These are phyloP conservation scores for Penicillium palitans DNA, from an alignment of 2,329 filamentous ascomycete species.

Conservation along the genomic window DNA sequence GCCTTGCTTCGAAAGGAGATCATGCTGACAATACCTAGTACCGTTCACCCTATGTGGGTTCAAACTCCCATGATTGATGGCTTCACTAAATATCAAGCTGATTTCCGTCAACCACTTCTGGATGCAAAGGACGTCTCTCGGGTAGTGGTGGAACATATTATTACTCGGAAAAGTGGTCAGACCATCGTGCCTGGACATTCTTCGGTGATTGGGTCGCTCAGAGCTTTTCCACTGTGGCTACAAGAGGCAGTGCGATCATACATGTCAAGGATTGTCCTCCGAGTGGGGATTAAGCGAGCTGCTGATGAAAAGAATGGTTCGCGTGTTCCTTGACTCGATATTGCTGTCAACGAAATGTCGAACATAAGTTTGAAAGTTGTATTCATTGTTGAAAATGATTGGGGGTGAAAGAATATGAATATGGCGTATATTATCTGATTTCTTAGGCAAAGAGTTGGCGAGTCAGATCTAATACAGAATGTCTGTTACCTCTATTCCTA, in stretches of 20 bases:
- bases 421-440: neutral
- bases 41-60: slow-evolving; percentile 24
- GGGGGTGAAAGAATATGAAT: neutral
- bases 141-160: slow-evolving; percentile 48
- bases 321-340: neutral
- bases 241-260: slow-evolving; percentile 8
- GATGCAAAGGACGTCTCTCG: slow-evolving; percentile 38
- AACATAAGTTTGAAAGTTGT: neutral
- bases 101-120: slow-evolving; percentile 23
- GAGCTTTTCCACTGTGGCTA: slow-evolving; percentile 6
- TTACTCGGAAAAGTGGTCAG: slow-evolving; percentile 46
- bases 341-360: neutral
- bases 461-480: neutral
- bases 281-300: neutral
- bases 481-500: neutral
- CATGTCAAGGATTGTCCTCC: slow-evolving; percentile 5
- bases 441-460: neutral
- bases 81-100: slow-evolving; percentile 16
- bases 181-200: slow-evolving; percentile 42
- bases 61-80: slow-evolving; percentile 45
- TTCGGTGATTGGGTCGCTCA: neutral
- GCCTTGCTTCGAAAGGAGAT: neutral
- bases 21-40: slow-evolving; percentile 11
- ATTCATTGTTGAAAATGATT: neutral
- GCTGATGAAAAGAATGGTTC: neutral